These are phyloP conservation scores for Dactylellina drechsleri DNA, from an alignment of 2,329 filamentous ascomycete genomes.

Conservation along the genomic window DNA sequence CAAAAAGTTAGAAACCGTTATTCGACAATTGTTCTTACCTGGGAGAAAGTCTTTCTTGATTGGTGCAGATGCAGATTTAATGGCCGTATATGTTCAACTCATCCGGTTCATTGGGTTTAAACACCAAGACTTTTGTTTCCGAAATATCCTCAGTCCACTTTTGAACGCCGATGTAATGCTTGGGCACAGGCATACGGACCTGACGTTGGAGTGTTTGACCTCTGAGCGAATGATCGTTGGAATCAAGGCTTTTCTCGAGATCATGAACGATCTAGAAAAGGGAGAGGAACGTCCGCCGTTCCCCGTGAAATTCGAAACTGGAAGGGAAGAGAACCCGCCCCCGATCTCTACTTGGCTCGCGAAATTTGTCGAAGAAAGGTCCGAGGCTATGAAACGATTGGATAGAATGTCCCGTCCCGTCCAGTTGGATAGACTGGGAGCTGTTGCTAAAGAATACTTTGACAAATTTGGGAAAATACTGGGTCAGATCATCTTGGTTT, in stretches of 20 bases:
- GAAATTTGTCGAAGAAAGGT: slow-evolving; percentile 57
- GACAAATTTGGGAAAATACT: slow-evolving; percentile 91
- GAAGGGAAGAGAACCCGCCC: slow-evolving; percentile 57
- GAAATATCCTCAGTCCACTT: slow-evolving; percentile 90
- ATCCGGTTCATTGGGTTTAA: slow-evolving; percentile 95
- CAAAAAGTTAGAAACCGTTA: slow-evolving; percentile 88
- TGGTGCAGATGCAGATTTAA: slow-evolving; percentile 82
- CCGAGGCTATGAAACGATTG: slow-evolving; percentile 58
- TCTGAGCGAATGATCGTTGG: slow-evolving; percentile 98
- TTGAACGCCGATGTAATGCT: slow-evolving; percentile 82
- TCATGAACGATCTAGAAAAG: slow-evolving; percentile 92
- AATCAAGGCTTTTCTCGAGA: slow-evolving; percentile 89
- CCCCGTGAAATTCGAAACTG: slow-evolving; percentile 69
- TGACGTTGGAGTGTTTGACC: slow-evolving; percentile 90
- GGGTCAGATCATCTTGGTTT: slow-evolving; percentile 94
- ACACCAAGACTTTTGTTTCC: slow-evolving; percentile 92
- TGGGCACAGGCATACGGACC: slow-evolving; percentile 58
- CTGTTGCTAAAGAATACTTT: slow-evolving; percentile 85
- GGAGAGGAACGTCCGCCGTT: slow-evolving; percentile 83
- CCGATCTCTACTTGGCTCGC: slow-evolving; percentile 60
- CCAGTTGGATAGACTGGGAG: slow-evolving; percentile 72
- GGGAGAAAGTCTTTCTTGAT: slow-evolving; percentile 77
- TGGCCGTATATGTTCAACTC: slow-evolving; percentile 90
- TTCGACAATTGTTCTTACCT: slow-evolving; percentile 82
- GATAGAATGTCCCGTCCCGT: slow-evolving; percentile 73